A percentile compares a stretch with the other conserved stretches of the same genome.
These are phyloP conservation scores for Aspergillus sclerotioniger DNA, from an alignment of 495 filamentous ascomycete genomes.

Conservation along the genomic window DNA sequence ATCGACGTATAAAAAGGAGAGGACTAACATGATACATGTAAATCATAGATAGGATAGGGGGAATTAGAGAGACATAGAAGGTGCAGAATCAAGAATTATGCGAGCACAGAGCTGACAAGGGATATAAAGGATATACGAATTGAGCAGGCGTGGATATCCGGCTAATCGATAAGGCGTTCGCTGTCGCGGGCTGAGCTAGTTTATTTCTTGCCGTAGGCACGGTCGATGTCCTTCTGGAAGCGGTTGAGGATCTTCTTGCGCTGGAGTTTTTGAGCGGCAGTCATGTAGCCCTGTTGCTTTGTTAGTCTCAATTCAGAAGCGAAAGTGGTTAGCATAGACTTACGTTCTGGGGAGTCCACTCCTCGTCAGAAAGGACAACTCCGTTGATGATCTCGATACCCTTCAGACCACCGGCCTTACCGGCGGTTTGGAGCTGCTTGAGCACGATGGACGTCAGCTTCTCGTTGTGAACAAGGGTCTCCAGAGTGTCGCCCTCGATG, in stretches of 20 bases:
- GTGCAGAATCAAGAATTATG: too few relatives aligned
- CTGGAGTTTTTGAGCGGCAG: conserved; percentile 56
- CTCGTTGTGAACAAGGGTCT: conserved; percentile 79
- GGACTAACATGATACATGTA: too few relatives aligned
- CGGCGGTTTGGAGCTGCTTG: conserved; percentile 74
- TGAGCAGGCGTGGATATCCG: neutral
- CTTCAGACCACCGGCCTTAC: conserved; percentile 70
- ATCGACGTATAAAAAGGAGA: too few relatives aligned
- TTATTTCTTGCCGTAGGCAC: conserved; percentile 50
- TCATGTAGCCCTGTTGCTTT: conserved; percentile 45
- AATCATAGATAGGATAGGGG: too few relatives aligned
- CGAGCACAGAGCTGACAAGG: too few relatives aligned
- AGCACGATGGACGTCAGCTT: conserved; percentile 77
- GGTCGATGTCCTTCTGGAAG: conserved; percentile 47
- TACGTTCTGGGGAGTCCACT: conserved; percentile 97
- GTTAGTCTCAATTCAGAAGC: conserved; percentile 19
- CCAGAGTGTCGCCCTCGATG: conserved; percentile 66
- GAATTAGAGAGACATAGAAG: too few relatives aligned
- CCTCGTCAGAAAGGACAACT: conserved; percentile 89
- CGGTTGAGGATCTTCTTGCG: conserved; percentile 51
- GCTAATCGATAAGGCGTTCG: too few relatives aligned
- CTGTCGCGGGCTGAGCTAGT: neutral
- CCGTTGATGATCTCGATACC: conserved; percentile 93
- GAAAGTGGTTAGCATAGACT: conserved; percentile 35
- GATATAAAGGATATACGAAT: too few relatives aligned